Percentiles rank a stretch among this genome's conserved stretches.
phyloP scores from a whole-genome alignment of 2,329 filamentous ascomycete species.

The Alternaria infectoria region DNA sequence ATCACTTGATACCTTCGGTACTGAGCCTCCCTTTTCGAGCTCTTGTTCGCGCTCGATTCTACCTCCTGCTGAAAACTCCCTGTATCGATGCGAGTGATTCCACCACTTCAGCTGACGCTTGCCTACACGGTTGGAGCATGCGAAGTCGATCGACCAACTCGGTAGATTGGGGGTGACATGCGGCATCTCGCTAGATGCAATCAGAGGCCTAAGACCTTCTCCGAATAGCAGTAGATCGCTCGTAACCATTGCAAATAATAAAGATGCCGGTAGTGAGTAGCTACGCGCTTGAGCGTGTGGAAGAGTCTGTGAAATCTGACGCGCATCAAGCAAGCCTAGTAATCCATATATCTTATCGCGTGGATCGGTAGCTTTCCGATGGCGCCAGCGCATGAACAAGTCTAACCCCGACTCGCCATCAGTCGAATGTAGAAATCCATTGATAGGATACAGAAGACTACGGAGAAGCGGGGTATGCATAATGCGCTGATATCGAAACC shows the following conservation, averaged over 20 bases:
- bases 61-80: not conserved
- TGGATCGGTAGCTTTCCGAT: conserved; percentile 26
- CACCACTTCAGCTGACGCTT: conserved; percentile 27
- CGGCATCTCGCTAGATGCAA: conserved; percentile 18
- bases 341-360: conserved; percentile 35
- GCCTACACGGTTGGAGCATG: conserved; percentile 15
- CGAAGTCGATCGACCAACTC: conserved; percentile 28
- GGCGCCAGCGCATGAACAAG: conserved; percentile 27
- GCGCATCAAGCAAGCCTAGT: conserved; percentile 17
- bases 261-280: not conserved
- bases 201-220: conserved; percentile 12
- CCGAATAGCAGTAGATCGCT: conserved; percentile 19
- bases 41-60: not conserved
- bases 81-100: conserved; percentile 24
- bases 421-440: conserved; percentile 14
- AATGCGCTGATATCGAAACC: not conserved
- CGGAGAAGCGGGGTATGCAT: conserved; percentile 12
- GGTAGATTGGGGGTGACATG: conserved; percentile 10
- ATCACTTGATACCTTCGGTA: not conserved
- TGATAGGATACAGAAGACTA: conserved; percentile 20
- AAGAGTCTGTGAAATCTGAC: not conserved
- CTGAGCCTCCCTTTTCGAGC: not conserved
- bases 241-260: not conserved
- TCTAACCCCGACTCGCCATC: conserved; percentile 14
- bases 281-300: not conserved